Evolutionary conservation across 2,329 filamentous ascomycete species (phyloP).

Genomic region (Aureobasidium lini): DNA sequence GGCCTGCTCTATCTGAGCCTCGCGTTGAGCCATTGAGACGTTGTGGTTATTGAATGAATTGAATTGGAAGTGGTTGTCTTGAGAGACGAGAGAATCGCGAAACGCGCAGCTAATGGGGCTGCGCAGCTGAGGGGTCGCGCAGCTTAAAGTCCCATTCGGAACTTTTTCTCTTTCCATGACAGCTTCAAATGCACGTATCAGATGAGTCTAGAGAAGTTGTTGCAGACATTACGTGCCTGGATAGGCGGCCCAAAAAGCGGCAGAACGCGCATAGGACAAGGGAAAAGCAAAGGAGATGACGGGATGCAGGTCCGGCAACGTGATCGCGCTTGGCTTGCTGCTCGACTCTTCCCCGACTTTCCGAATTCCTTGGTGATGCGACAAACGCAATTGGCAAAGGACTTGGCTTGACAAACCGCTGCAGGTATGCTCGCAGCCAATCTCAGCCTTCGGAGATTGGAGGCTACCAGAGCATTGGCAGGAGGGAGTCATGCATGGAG

Average conservation of each 20-base stretch:
- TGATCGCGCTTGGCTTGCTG: not conserved
- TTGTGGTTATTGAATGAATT: no score
- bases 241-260: not conserved
- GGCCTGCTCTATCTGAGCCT: no score
- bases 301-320: conserved; percentile 2
- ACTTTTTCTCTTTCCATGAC: not conserved
- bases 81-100: no score
- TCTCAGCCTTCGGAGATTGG: conserved; percentile 10
- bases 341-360: not conserved
- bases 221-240: not conserved
- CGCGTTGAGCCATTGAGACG: no score
- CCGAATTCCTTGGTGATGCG: not conserved
- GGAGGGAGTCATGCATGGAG: not conserved
- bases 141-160: no score
- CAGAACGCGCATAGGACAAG: not conserved
- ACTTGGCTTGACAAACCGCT: conserved; percentile 9
- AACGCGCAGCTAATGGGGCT: no score
- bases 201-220: not conserved
- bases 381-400: not conserved
- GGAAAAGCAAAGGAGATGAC: not conserved
- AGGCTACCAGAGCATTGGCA: not conserved
- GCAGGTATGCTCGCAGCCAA: not conserved
- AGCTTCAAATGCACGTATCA: not conserved
- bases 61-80: no score
- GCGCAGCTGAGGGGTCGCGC: no score